Conservation (phyloP, 768 basidiomycete species). For the Mycena pura region DNA sequence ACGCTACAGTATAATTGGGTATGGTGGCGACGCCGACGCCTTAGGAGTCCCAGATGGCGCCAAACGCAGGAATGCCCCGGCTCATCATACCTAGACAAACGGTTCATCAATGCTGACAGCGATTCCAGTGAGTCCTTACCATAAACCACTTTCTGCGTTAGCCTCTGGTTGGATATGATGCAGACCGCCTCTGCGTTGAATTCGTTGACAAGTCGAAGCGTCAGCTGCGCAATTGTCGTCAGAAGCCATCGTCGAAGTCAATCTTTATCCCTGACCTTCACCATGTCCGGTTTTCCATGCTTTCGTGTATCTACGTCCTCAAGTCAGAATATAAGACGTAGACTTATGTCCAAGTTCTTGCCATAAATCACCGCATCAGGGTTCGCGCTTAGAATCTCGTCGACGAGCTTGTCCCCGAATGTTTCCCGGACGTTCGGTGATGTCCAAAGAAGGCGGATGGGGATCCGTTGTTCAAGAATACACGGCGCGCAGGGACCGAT, state of each 20-base stretch:
- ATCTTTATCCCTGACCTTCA: conserved; percentile 33
- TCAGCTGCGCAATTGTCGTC: conserved; percentile 30
- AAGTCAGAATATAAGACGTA: neutral
- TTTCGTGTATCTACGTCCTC: conserved; percentile 45
- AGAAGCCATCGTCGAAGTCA: neutral
- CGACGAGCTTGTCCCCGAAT: conserved; percentile 66
- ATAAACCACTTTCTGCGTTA: conserved; percentile 64
- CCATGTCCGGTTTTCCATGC: conserved; percentile 57
- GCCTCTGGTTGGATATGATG: conserved; percentile 63
- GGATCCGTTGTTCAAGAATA: conserved; percentile 57
- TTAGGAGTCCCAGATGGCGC: conserved; percentile 66
- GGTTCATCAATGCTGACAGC: neutral
- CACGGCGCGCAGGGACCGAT: conserved; percentile 68
- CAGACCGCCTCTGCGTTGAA: conserved; percentile 61
- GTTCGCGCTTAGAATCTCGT: conserved; percentile 56
- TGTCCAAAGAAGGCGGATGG: conserved; percentile 67
- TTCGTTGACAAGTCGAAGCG: conserved; percentile 52
- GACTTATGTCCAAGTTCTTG: conserved; percentile 30
- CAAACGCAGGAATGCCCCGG: conserved; percentile 66
- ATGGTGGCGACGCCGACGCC: too few relatives aligned
- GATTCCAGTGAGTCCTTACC: conserved; percentile 41
- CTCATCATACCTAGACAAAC: conserved; percentile 42
- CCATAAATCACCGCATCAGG: conserved; percentile 66
- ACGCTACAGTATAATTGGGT: too few relatives aligned
- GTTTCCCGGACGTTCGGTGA: conserved; percentile 66